These are phyloP conservation scores for Termitomyces titanicus DNA, from an alignment of 768 basidiomycete species.

Conservation along the genomic window DNA sequence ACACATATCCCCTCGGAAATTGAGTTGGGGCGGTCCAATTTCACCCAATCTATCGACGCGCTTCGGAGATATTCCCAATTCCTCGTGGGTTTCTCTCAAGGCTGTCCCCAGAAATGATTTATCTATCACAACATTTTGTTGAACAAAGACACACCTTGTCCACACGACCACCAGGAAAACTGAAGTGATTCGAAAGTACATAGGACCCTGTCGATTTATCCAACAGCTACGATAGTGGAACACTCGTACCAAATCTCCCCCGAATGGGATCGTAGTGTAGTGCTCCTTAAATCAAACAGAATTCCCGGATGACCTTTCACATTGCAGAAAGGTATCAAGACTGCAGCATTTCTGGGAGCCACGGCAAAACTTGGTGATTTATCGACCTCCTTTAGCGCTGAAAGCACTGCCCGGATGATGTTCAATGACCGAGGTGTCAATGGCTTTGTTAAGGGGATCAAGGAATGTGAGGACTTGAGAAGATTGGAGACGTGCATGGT, in stretches of 20 bases:
- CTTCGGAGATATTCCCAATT: constrained; percentile 58
- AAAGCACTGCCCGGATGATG: constrained; percentile 21
- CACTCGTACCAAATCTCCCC: constrained; percentile 73
- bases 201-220: neutral
- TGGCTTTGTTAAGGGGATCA: constrained; percentile 31
- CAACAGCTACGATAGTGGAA: neutral
- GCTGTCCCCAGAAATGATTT: constrained; percentile 59
- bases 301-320: constrained; percentile 63
- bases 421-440: constrained; percentile 34
- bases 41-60: constrained; percentile 65
- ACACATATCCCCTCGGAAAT: constrained; percentile 50
- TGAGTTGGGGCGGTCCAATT: constrained; percentile 59
- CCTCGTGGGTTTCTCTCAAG: constrained; percentile 72
- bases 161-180: constrained; percentile 73
- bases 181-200: constrained; percentile 20
- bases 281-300: constrained; percentile 67
- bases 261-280: constrained; percentile 62
- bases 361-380: neutral
- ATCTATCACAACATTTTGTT: constrained; percentile 28
- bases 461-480: constrained; percentile 18
- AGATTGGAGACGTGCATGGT: neutral
- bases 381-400: constrained; percentile 6
- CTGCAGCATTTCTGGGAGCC: constrained; percentile 49
- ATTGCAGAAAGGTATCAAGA: constrained; percentile 78
- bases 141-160: constrained; percentile 46